Evolutionary conservation across 768 basidiomycete genomes (phyloP).

Genomic region (Tubosaeta sp.): DNA sequence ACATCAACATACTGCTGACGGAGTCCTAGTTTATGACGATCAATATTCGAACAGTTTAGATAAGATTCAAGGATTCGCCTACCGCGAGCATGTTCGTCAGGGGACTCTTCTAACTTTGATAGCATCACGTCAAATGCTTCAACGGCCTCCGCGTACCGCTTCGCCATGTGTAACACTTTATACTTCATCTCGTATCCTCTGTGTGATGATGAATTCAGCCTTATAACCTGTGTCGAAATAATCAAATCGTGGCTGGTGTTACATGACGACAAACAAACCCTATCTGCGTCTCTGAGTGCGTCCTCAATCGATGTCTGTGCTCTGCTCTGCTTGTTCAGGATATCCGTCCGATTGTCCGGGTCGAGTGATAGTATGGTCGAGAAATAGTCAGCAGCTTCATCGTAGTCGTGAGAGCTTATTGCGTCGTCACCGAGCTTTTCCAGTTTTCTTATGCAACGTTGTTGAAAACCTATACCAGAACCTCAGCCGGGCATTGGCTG

Average conservation of each 20-base stretch:
- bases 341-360: not conserved
- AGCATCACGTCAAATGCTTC: not conserved
- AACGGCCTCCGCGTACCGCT: not conserved
- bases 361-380: not conserved
- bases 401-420: not conserved
- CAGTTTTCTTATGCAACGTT: not conserved
- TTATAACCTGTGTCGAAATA: not conserved
- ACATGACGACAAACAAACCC: not conserved
- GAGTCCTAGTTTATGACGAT: no score
- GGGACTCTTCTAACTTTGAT: not conserved
- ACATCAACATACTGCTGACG: not conserved
- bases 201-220: not conserved
- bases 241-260: not conserved
- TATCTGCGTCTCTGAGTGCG: constrained; percentile 11
- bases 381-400: not conserved
- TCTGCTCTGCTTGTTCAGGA: not conserved
- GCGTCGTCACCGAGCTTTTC: not conserved
- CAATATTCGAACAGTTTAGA: no score
- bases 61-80: not conserved
- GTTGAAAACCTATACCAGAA: not conserved
- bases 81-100: not conserved
- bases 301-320: not conserved
- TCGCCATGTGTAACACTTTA: not conserved
- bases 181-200: not conserved
- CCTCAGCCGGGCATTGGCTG: not conserved